Conservation (phyloP, 129 eudicot genomes). For the Dittrichia graveolens region DNA sequence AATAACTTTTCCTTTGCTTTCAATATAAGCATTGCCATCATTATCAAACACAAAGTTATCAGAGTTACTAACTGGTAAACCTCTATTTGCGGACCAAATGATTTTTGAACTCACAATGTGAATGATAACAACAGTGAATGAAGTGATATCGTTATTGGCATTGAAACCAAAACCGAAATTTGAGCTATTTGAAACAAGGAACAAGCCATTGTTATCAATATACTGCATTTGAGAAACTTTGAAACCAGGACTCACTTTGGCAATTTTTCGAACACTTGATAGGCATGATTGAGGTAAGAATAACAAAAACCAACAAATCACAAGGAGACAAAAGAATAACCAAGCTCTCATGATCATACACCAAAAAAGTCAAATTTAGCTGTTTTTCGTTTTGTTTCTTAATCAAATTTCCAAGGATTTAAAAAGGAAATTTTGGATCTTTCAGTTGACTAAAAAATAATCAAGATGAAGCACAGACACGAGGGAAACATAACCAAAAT, state of each 20-base stretch:
- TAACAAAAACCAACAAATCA: slow-evolving; percentile 39
- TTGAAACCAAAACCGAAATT: slow-evolving; percentile 31
- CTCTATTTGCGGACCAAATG: slow-evolving; percentile 43
- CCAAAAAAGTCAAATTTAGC: slow-evolving; percentile 9
- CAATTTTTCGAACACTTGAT: slow-evolving; percentile 56
- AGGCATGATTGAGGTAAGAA: slow-evolving; percentile 41
- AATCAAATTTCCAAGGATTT: background rate
- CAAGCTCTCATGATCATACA: slow-evolving; percentile 48
- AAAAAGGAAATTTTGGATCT: slow-evolving; percentile 11
- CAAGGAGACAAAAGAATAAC: slow-evolving; percentile 29
- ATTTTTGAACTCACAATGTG: slow-evolving; percentile 28
- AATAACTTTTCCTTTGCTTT: slow-evolving; percentile 27
- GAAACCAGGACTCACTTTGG: slow-evolving; percentile 55
- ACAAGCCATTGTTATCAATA: slow-evolving; percentile 35
- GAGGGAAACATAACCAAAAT: background rate
- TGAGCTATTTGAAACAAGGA: slow-evolving; percentile 40
- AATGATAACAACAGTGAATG: slow-evolving; percentile 29
- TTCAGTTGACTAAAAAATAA: slow-evolving; percentile 18
- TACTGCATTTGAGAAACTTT: slow-evolving; percentile 28
- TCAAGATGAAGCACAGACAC: slow-evolving; percentile 3
- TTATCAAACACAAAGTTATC: slow-evolving; percentile 38
- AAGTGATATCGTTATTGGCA: slow-evolving; percentile 26
- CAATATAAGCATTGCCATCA: slow-evolving; percentile 35
- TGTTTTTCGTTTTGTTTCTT: background rate
- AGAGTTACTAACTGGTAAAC: slow-evolving; percentile 13